Evolutionary conservation across 306 rosid species (phyloP), one percentile per base, ranked within the genome.

Genomic region (Sophora flavescens): DNA sequence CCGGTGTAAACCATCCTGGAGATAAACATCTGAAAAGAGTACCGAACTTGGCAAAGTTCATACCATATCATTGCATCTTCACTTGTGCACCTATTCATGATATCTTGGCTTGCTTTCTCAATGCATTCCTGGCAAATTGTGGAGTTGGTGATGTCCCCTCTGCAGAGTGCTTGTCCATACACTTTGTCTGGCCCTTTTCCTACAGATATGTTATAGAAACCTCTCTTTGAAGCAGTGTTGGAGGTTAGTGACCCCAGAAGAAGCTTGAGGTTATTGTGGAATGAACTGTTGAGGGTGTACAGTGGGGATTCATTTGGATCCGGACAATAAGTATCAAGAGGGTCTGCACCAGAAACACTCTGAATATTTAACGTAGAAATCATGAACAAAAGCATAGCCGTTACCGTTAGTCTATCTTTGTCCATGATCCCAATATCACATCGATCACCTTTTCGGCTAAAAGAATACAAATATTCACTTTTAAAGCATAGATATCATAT

Each of bases 31-130:
- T 57, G 80, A 61, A 48, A 69, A 16, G 91, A 85, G 81, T 91
- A 91, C 7, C 79, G 86, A 26, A 91, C 79, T 70, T 85, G 91
- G 68, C 97, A 89, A 13, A 28, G 64, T 0, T 91, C 87, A 68
- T 87, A 87, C 97, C 97, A 91, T 8, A 89, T 75, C 8, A 83
- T 64, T 52, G 91, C 97, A 45, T 81, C 83, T 80, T 77, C 60
- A 42, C 78, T 68, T 0, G 3, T 73, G 45, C 96, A 91, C 0
- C 26, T 69, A 0, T 50, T 74, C 59, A 83, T 71, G 18, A 89
- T 71, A 35, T 85, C 84, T 30, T 78, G 57, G 69, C 86, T 84
- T 35, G 91, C 93, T 45, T 72, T 74, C 77, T 82, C 33, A 32
- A 87, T 33, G 74, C 96, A 89, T 17, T 68, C 41, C 53, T 38